Evolutionary conservation across 2,329 filamentous ascomycete genomes (phyloP).

Genomic region (Tolypocladium ovalisporum): DNA sequence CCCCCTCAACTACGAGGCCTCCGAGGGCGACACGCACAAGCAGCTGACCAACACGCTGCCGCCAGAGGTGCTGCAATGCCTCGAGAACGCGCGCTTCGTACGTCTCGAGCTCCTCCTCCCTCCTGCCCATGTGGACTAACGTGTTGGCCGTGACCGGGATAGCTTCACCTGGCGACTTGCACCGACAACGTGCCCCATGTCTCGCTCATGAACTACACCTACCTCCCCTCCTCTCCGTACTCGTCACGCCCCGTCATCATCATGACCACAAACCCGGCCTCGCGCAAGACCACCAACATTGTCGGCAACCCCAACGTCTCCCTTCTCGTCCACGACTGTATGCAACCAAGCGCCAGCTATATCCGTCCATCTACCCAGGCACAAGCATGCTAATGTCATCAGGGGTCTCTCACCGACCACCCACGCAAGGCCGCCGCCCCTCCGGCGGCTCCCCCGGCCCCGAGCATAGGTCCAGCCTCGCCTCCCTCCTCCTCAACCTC

Average conservation of each 20-base stretch:
- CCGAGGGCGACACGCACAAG: constrained; percentile 61
- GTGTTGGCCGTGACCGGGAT: neutral
- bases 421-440: constrained; percentile 52
- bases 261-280: constrained; percentile 79
- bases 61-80: constrained; percentile 75
- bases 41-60: constrained; percentile 62
- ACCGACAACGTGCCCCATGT: constrained; percentile 77
- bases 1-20: constrained; percentile 65
- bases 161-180: constrained; percentile 95
- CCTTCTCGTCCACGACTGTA: constrained; percentile 88
- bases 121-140: neutral
- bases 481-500: constrained; percentile 75
- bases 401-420: constrained; percentile 85
- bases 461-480: constrained; percentile 61
- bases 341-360: constrained; percentile 2
- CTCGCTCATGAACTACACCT: constrained; percentile 98
- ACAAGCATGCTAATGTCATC: neutral
- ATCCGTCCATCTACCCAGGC: neutral
- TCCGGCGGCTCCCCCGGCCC: constrained; percentile 53
- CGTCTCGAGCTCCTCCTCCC: constrained; percentile 17
- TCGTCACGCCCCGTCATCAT: constrained; percentile 71
- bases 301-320: constrained; percentile 78
- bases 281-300: constrained; percentile 74
- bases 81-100: constrained; percentile 93
- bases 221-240: constrained; percentile 69